phyloP scores from a whole-genome alignment of 306 rosid genomes.

The Myrica gale region DNA sequence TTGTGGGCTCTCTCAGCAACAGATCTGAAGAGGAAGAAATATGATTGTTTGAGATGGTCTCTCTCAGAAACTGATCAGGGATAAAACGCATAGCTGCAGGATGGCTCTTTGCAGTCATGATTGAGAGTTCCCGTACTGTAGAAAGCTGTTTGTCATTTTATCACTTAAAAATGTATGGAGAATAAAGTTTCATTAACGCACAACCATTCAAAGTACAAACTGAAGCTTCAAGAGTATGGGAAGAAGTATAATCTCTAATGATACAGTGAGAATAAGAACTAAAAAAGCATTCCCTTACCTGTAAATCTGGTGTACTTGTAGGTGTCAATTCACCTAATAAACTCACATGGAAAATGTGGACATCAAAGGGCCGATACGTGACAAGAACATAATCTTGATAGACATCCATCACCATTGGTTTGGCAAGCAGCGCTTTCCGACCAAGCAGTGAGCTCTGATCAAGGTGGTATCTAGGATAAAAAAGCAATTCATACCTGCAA shows the following conservation, averaged over 20 bases:
- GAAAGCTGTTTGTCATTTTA: constrained; percentile 99
- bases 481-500: constrained; percentile 89
- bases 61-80: constrained; percentile 81
- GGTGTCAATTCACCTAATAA: constrained; percentile 84
- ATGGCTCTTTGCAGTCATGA: constrained; percentile 98
- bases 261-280: constrained; percentile 22
- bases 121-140: constrained; percentile 99
- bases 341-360: constrained; percentile 77
- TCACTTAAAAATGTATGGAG: constrained; percentile 82
- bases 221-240: constrained; percentile 20
- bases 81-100: constrained; percentile 96
- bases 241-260: constrained; percentile 19
- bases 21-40: constrained; percentile 52
- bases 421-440: constrained; percentile 79
- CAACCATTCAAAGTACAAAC: constrained; percentile 9
- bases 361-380: constrained; percentile 92
- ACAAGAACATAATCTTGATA: constrained; percentile 84
- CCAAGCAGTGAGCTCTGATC: constrained; percentile 93
- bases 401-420: constrained; percentile 97
- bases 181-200: constrained; percentile 33
- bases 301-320: constrained; percentile 70
- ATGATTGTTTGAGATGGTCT: constrained; percentile 50
- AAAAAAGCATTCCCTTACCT: constrained; percentile 56
- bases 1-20: constrained; percentile 74
- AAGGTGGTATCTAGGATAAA: constrained; percentile 97